These are phyloP conservation scores for Alisma plantagoaquatica DNA, from an alignment of 106 monocot genomes.

Conservation along the genomic window DNA sequence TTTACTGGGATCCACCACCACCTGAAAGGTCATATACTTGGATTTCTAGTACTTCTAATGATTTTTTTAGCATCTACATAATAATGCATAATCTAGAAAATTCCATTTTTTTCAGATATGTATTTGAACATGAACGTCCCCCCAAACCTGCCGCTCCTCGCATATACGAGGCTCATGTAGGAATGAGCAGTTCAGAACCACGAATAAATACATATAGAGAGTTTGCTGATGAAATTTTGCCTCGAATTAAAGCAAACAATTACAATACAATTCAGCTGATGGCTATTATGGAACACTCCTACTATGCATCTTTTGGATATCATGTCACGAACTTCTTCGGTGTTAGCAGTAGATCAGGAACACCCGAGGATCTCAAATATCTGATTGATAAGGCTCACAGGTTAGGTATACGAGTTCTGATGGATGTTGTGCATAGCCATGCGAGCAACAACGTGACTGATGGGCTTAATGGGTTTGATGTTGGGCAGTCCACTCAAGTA, in stretches of 20 bases:
- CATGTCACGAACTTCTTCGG: constrained; percentile 97
- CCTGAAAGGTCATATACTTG: constrained; percentile 46
- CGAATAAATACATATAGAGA: constrained; percentile 64
- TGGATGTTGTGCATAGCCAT: constrained; percentile 96
- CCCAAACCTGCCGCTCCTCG: constrained; percentile 65
- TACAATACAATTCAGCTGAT: constrained; percentile 90
- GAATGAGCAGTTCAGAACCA: constrained; percentile 80
- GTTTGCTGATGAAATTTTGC: constrained; percentile 79
- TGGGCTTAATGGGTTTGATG: constrained; percentile 94
- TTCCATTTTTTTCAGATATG: constrained; percentile 37
- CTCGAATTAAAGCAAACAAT: constrained; percentile 68
- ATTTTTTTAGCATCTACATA: not conserved
- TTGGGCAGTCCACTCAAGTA: constrained; percentile 61
- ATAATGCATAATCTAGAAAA: too few species aligned
- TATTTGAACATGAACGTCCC: constrained; percentile 65
- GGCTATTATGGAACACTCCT: constrained; percentile 98
- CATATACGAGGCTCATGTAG: constrained; percentile 95
- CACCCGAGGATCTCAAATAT: constrained; percentile 94
- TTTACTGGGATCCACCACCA: constrained; percentile 84
- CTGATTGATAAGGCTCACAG: constrained; percentile 87
- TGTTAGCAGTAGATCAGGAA: constrained; percentile 81
- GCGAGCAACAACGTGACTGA: constrained; percentile 81
- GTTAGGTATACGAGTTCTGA: constrained; percentile 68
- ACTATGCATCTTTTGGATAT: constrained; percentile 97
- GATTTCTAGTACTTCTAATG: not conserved